Percentiles rank a stretch among this genome's conserved stretches.
These are phyloP conservation scores for Sclerotinia glacialis DNA, from an alignment of 2,329 filamentous ascomycete species.

Conservation along the genomic window DNA sequence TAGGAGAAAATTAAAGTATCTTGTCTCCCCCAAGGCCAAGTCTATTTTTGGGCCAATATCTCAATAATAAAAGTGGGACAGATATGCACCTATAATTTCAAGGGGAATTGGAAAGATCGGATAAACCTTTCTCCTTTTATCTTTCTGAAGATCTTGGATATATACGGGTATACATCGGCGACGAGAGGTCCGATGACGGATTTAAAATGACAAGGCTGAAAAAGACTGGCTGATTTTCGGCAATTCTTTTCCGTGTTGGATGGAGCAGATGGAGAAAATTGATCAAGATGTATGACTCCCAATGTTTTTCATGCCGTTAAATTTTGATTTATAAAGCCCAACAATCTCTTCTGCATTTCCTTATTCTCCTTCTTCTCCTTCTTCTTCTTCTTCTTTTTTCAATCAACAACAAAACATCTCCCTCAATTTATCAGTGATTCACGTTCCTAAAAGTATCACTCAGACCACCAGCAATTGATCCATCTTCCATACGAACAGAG, in stretches of 20 bases:
- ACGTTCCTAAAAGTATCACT: background rate
- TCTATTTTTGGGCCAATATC: slow-evolving; percentile 5
- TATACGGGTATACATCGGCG: too few species aligned
- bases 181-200: slow-evolving; percentile 14
- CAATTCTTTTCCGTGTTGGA: background rate
- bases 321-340: background rate
- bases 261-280: slow-evolving; percentile 1
- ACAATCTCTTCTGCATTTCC: background rate
- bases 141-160: background rate
- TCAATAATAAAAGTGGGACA: slow-evolving; percentile 3
- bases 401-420: background rate
- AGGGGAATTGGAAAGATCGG: background rate
- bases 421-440: background rate
- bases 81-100: background rate
- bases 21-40: background rate
- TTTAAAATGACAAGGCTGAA: background rate
- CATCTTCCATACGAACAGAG: background rate
- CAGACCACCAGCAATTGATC: background rate
- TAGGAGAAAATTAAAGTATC: slow-evolving; percentile 3
- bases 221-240: background rate
- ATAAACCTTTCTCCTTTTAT: slow-evolving; percentile 3
- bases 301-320: background rate
- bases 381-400: background rate
- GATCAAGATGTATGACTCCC: slow-evolving; percentile 5
- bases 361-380: background rate